Base-by-base conservation (phyloP, 441 rosid species). In the Euphorbia celastroides region DNA sequence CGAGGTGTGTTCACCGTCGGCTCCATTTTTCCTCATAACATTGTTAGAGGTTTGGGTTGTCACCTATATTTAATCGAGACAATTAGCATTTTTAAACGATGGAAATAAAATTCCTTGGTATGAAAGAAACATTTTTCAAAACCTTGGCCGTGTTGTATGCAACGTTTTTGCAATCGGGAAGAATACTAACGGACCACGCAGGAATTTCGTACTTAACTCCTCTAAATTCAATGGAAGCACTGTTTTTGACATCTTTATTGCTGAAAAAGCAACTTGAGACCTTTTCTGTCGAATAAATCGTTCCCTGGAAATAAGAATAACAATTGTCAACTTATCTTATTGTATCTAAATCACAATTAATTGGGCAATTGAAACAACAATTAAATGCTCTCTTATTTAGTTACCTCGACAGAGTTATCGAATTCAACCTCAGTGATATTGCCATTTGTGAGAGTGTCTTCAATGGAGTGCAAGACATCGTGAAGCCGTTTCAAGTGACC, bases 151-250 rank as follows among this genome's bases (percentile, higher is more conserved):
- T 80, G 20, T 83, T 86, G 59, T 77, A 86, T 1, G 34, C 74
- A 57, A 64, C 88, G 0, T 34, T 80, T 65, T 64, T 69, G 36
- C 92, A 83, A 54, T 87, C 85, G 0, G 88, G 82, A 57, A 86
- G 82, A 60, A 82, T 73, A 55, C 76, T 80, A 23, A 87, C 84
- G 0, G 96, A 87, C 90, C 94, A 92, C 14, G 92, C 79, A 0
- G 89, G 96, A 16, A 87, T 59, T 2, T 12, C 32, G 23, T 74
- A 73, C 0, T 66, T 19, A 34, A 26, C 36, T 19, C 82, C 92
- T 59, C 62, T 70, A 54, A 75, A 82, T n/a, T 10, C 71, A 56
- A 81, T 38, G 0, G 4, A 60, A 12, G 77, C 84, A 68, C 83
- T 87, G 1, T 71, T 32, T 4, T 64, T 64, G 0, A 66, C 51